Base-by-base conservation (phyloP, 306 rosid genomes). In the Leucaena leucocephala region DNA sequence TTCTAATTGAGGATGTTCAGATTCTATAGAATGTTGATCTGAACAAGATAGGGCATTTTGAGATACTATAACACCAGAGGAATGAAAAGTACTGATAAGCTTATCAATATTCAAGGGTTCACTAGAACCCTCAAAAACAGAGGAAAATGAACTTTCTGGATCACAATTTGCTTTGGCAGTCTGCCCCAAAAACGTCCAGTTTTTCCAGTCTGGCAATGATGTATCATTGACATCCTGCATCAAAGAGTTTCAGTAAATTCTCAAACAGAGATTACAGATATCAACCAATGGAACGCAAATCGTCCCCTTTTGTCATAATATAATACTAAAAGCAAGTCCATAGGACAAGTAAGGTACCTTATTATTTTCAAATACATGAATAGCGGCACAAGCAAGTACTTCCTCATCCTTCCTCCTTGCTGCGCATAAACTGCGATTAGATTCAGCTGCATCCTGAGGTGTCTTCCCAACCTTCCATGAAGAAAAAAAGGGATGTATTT, bases 401-500 rank as follows among this genome's bases (percentile, higher is more conserved):
- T 42, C 38, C 33, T 48, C 75, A 27, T 54, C 82, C 80, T 81
- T 74, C 34, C 82, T 64, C 71, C 80, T 80, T 27, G 27, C 55
- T 3, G 54, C 61, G 35, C 72, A 79, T 22, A 52, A 82, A 49
- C 76, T 27, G 33, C 39, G 67, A 13, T 77, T 87, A 8, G 76
- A 46, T 3, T 87, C 90, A 72, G 58, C 80, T 7, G 19, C 64
- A 74, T 86, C 92, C 74, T 44, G 83, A 61, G 27, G 64, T 77
- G 87, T 84, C 87, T 79, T 92, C 67, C 71, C 87, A 7, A 11
- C 81, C 72, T 87, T 95, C 57, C 84, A 76, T 12, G 76, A 68
- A 7, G 90, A 78, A 80, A 95, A 95, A 83, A 87, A 92, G 2
- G 98, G 98, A 82, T 92, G 96, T 38, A 89, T 75, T 83, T 84